Percentiles rank a stretch among this genome's conserved stretches.
phyloP scores from a whole-genome alignment of 2,329 filamentous ascomycete species.

The Cytospora paraplurivora region DNA sequence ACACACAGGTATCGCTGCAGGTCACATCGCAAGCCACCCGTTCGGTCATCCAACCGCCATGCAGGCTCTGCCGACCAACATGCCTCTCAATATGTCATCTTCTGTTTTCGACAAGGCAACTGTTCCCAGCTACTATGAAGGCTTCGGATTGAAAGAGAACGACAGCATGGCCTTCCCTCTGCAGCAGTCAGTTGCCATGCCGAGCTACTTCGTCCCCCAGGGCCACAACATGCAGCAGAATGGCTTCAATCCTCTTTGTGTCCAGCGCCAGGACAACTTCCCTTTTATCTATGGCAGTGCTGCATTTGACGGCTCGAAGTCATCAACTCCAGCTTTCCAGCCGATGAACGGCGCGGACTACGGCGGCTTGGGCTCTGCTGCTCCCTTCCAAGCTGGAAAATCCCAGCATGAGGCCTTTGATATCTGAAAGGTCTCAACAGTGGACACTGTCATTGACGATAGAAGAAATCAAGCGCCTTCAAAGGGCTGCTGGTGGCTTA shows the following conservation, averaged over 20 bases:
- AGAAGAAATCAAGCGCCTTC: background rate
- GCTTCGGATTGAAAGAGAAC: constrained; percentile 31
- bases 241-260: constrained; percentile 40
- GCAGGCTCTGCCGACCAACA: constrained; percentile 25
- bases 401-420: constrained; percentile 16
- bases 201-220: constrained; percentile 16
- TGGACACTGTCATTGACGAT: background rate
- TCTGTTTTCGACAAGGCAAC: constrained; percentile 14
- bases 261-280: constrained; percentile 37
- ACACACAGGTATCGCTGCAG: constrained; percentile 2
- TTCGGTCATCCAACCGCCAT: constrained; percentile 18
- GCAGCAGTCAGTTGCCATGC: constrained; percentile 12
- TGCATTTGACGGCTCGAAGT: constrained; percentile 18
- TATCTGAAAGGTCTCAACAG: background rate
- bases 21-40: background rate
- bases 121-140: constrained; percentile 1
- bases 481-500: background rate
- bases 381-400: constrained; percentile 22
- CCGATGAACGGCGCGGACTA: constrained; percentile 10
- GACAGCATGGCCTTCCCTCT: constrained; percentile 30
- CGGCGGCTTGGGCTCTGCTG: constrained; percentile 10
- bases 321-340: constrained; percentile 13
- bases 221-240: constrained; percentile 23
- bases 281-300: constrained; percentile 11
- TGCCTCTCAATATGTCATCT: constrained; percentile 18